Evolutionary conservation across 192 early-diverging fungal genomes (phyloP), one percentile per base, ranked within the genome.

Genomic region (Oehlia diaphana): DNA sequence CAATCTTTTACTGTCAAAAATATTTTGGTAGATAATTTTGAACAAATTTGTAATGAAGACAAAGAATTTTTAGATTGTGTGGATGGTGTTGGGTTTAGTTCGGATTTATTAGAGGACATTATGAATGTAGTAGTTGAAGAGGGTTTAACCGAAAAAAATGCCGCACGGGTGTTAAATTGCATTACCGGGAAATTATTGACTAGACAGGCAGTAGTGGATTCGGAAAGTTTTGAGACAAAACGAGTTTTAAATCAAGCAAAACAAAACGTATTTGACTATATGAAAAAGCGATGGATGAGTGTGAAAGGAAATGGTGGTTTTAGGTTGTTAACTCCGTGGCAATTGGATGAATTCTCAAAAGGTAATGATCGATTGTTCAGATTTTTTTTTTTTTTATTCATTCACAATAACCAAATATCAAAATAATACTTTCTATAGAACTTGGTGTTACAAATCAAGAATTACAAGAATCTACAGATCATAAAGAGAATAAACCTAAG

Each of bases 61-160:
- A 23, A 69, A 61, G 77, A 79, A 71, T 79, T 79, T 79, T 42
- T 79, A 19, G 33, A 79, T 79, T 79, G 77, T 44, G 77, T 79
- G 9, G 77, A 79, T 63, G 77, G 77, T 21, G 58, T 79, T 61
- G 77, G 77, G 8, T 79, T 71, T 71, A 71, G 67, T 58, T 71
- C 49, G 9, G 77, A 71, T 39, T 69, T 79, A 37, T 72, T 79
- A 71, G 77, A 79, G 68, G 77, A 79, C 58, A 79, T 79, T 71
- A 79, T 70, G 77, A 62, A 39, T 53, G 21, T 39, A 28, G 35
- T 79, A 58, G 68, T 79, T 13, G 68, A 79, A 16, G 68, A 79
- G 58, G 68, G 77, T 26, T 67, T 79, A 61, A 71, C 67, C 6
- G 77, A 79, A 50, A 53, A 71, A 42, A 79, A 79, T 63, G 23